phyloP scores from a whole-genome alignment of 1,284 basidiomycete genomes.

The Mycena citricolor region DNA sequence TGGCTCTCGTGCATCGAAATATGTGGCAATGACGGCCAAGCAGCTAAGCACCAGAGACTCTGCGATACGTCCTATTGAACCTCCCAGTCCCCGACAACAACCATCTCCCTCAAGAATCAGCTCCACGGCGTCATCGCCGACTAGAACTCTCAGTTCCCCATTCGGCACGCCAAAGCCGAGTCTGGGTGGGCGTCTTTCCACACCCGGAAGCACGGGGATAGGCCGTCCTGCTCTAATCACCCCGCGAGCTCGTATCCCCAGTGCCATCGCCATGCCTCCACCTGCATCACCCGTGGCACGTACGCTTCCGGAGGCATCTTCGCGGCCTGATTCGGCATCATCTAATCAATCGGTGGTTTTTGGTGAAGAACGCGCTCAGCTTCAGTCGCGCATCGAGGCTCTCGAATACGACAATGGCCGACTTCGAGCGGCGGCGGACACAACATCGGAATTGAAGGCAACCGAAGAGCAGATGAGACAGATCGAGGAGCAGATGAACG shows the following conservation, averaged over 20 bases:
- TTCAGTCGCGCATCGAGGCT: slow-evolving; percentile 52
- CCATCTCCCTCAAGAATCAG: no score
- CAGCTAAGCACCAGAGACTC: slow-evolving; percentile 58
- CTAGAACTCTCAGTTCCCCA: slow-evolving; percentile 48
- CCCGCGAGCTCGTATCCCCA: slow-evolving; percentile 66
- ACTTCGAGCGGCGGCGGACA: slow-evolving; percentile 29
- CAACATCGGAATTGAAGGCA: slow-evolving; percentile 24
- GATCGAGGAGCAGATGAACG: slow-evolving; percentile 32
- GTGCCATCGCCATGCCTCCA: slow-evolving; percentile 75
- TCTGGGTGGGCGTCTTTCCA: slow-evolving; percentile 36
- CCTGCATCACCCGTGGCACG: slow-evolving; percentile 65
- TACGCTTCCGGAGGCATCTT: no score
- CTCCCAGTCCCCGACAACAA: no score
- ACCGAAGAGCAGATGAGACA: slow-evolving; percentile 33
- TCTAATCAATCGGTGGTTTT: slow-evolving; percentile 33
- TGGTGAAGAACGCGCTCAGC: slow-evolving; percentile 39
- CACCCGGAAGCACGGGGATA: slow-evolving; percentile 46
- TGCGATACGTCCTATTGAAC: slow-evolving; percentile 25
- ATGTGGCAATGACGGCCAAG: slow-evolving; percentile 79
- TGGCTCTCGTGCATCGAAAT: slow-evolving; percentile 83
- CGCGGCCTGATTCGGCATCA: slow-evolving; percentile 32
- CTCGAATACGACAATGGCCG: slow-evolving; percentile 49
- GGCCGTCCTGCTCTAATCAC: slow-evolving; percentile 50
- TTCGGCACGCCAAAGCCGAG: slow-evolving; percentile 64
- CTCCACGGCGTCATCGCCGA: no score